phyloP scores from a whole-genome alignment of 257 asterid species.

The Fraxinus quadrangulata region DNA sequence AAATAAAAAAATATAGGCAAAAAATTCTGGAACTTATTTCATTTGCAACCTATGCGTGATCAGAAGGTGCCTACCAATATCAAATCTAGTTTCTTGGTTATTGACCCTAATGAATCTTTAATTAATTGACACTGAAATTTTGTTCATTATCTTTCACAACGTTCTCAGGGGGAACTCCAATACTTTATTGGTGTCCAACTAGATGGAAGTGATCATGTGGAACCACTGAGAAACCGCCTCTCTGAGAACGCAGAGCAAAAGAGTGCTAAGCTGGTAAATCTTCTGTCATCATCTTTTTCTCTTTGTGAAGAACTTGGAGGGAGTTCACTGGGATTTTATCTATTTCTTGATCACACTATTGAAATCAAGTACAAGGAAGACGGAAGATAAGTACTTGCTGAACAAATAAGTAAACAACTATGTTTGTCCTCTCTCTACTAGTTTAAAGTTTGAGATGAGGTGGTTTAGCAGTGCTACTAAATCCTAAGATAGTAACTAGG shows the following conservation, averaged over 20 bases:
- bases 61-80: constrained; percentile 60
- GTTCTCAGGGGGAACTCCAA: constrained; percentile 86
- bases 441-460: not conserved
- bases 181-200: constrained; percentile 97
- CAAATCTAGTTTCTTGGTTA: constrained; percentile 22
- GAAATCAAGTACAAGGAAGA: not conserved
- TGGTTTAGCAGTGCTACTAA: not conserved
- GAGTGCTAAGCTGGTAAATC: constrained; percentile 77
- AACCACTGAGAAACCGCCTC: constrained; percentile 89
- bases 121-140: constrained; percentile 19
- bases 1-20: constrained; percentile 63
- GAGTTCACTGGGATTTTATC: not conserved
- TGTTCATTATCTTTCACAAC: not conserved
- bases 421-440: not conserved
- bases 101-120: constrained; percentile 10
- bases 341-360: not conserved
- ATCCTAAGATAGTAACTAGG: not conserved
- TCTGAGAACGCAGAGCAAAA: constrained; percentile 78
- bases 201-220: constrained; percentile 96
- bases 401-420: not conserved
- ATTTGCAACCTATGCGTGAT: constrained; percentile 99
- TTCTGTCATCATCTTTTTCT: constrained; percentile 18
- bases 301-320: not conserved
- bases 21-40: constrained; percentile 98
- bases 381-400: not conserved